phyloP scores from a whole-genome alignment of 371 early-diverging fungal genomes.

The Mucor lusitanicus region DNA sequence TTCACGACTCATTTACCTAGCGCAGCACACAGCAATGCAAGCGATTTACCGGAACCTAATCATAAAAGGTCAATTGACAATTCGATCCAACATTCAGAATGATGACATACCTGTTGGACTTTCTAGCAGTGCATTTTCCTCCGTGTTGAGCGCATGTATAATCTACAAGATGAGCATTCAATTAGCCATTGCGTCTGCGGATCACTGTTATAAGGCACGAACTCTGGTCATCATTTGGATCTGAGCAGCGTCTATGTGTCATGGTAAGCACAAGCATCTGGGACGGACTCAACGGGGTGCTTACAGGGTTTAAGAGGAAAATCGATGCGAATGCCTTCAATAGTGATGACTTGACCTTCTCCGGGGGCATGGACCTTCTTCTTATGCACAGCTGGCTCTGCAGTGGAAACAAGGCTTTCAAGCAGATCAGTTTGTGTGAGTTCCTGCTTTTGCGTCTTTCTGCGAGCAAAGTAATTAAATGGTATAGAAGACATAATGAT shows the following conservation, averaged over 20 bases:
- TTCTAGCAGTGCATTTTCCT: slow-evolving; percentile 58
- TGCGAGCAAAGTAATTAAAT: neutral
- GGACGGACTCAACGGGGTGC: neutral
- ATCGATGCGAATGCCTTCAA: slow-evolving; percentile 45
- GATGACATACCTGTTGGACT: slow-evolving; percentile 56
- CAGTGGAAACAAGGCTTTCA: neutral
- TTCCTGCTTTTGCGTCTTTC: neutral
- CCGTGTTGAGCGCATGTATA: slow-evolving; percentile 46
- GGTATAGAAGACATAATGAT: neutral
- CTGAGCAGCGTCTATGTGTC: slow-evolving; percentile 50
- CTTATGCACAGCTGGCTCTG: neutral
- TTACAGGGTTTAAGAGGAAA: slow-evolving; percentile 62
- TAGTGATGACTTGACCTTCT: slow-evolving; percentile 17
- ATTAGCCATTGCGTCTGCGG: neutral
- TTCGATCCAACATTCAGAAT: neutral
- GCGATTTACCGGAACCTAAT: slow-evolving; percentile 62
- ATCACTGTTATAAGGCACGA: neutral
- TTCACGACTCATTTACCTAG: slow-evolving; percentile 36
- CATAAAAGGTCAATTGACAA: neutral
- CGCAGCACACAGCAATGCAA: slow-evolving; percentile 56
- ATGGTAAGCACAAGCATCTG: neutral
- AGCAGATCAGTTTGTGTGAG: neutral
- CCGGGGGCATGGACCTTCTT: neutral
- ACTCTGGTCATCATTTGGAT: slow-evolving; percentile 63
- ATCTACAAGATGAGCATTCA: slow-evolving; percentile 30